Conservation (phyloP, 164 flowering plant genomes). For the Vitis riparia region DNA sequence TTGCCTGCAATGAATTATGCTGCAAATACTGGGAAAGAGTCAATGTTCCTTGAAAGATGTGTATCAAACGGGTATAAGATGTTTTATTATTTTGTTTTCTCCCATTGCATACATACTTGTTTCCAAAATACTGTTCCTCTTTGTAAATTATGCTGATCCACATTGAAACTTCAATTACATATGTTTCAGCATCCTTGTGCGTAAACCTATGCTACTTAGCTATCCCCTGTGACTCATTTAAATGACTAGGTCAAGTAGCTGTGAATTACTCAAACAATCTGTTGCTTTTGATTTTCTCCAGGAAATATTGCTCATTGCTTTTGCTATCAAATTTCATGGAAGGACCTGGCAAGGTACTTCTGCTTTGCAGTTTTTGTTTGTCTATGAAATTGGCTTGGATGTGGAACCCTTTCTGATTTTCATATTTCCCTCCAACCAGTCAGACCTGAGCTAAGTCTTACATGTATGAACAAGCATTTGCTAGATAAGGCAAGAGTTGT, state of each 20-base stretch:
- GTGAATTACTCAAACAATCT: background rate
- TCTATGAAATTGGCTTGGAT: background rate
- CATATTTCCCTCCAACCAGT: background rate
- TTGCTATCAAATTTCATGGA: conserved; percentile 39
- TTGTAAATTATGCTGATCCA: background rate
- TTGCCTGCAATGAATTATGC: conserved; percentile 87
- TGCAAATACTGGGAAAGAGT: conserved; percentile 87
- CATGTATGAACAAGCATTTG: no score
- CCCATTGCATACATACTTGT: background rate
- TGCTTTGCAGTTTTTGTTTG: no score
- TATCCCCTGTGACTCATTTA: no score
- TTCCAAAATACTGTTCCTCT: background rate
- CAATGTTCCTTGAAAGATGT: conserved; percentile 82
- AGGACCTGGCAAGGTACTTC: conserved; percentile 46
- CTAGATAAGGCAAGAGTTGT: no score
- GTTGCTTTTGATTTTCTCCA: conserved; percentile 26
- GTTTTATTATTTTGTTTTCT: background rate
- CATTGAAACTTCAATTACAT: background rate
- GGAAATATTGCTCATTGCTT: conserved; percentile 77
- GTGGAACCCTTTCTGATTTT: background rate
- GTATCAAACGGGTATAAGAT: conserved; percentile 64
- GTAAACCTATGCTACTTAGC: no score
- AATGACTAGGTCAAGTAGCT: no score
- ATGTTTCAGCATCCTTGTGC: background rate
- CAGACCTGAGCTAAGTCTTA: no score